A percentile compares a stretch with the other conserved stretches of the same genome.
Conservation (phyloP, 148 eudicot species). For the Salicornia ramosissima region DNA sequence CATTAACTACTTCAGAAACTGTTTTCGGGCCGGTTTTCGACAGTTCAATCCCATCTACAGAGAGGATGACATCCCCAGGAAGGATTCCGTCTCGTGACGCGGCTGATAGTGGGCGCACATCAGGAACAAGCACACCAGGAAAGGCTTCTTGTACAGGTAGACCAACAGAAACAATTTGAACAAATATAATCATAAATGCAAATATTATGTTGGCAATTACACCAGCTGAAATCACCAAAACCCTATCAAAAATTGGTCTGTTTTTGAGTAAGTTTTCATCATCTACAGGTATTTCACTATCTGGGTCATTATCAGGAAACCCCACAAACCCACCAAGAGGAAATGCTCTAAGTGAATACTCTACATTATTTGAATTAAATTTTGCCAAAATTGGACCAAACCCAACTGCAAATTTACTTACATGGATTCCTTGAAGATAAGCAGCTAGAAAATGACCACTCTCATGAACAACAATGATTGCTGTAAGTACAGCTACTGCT, state of each 20-base stretch:
- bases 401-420: constrained; percentile 98
- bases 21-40: constrained; percentile 49
- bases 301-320: constrained; percentile 98
- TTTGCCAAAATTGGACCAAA: constrained; percentile 97
- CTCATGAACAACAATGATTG: constrained; percentile 90
- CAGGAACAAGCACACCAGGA: constrained; percentile 92
- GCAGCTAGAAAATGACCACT: constrained; percentile 97
- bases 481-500: constrained; percentile 72
- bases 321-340: constrained; percentile 99
- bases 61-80: constrained; percentile 75
- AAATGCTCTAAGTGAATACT: constrained; percentile 88
- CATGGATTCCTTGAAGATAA: constrained; percentile 86
- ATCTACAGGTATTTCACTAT: constrained; percentile 84
- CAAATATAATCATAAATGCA: constrained; percentile 73
- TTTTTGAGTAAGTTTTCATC: constrained; percentile 84
- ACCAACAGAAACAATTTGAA: constrained; percentile 75
- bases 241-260: constrained; percentile 74
- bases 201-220: constrained; percentile 84
- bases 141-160: constrained; percentile 92
- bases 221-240: constrained; percentile 90
- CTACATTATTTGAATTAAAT: constrained; percentile 84
- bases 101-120: constrained; percentile 73
- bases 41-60: constrained; percentile 54
- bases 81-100: constrained; percentile 84
- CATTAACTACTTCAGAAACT: constrained; percentile 71